Conservation (phyloP, 352 stramenopile species). For the Phytophthora sansomeana region DNA sequence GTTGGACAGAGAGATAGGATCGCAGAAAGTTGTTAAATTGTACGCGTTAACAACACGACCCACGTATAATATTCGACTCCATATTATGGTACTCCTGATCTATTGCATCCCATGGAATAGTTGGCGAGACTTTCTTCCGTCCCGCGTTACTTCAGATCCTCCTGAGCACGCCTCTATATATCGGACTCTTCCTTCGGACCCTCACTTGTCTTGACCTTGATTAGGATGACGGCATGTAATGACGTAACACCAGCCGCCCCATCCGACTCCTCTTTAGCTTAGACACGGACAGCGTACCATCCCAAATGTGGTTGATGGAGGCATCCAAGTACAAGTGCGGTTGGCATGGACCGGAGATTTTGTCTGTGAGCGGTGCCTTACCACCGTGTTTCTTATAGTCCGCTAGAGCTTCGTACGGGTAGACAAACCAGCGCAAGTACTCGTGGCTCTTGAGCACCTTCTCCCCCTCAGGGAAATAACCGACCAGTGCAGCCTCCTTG, state of each 20-base stretch:
- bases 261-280: slow-evolving; percentile 38
- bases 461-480: slow-evolving; percentile 30
- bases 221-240: slow-evolving; percentile 27
- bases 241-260: slow-evolving; percentile 29
- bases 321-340: slow-evolving; percentile 38
- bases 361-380: slow-evolving; percentile 31
- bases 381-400: slow-evolving; percentile 29
- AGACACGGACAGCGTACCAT: slow-evolving; percentile 30
- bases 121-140: slow-evolving; percentile 9
- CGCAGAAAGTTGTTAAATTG: too few species aligned
- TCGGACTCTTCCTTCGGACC: slow-evolving; percentile 22
- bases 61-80: too few species aligned
- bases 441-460: slow-evolving; percentile 38
- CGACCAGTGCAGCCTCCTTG: slow-evolving; percentile 30
- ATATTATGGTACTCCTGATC: background rate
- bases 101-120: background rate
- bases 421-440: slow-evolving; percentile 44
- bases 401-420: slow-evolving; percentile 38
- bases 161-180: too few species aligned
- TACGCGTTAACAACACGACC: too few species aligned
- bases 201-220: background rate
- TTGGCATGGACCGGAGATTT: slow-evolving; percentile 43
- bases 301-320: slow-evolving; percentile 32
- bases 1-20: too few species aligned
- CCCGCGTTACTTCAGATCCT: background rate